phyloP scores from a whole-genome alignment of 108 stramenopile species.

The Conticribra weissflogii region DNA sequence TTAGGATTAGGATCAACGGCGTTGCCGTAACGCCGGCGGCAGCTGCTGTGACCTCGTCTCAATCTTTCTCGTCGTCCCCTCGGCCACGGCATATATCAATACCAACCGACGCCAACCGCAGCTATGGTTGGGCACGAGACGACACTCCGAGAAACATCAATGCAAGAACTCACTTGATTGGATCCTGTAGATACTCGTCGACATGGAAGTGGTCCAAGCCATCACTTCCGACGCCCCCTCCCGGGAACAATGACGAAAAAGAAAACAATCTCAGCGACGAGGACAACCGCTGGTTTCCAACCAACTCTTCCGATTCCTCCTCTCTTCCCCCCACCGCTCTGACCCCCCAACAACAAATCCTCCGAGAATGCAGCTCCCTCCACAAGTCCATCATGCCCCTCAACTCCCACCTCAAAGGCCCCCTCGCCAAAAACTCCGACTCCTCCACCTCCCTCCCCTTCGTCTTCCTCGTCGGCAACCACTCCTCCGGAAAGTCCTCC shows the following conservation, averaged over 20 bases:
- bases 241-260: neutral
- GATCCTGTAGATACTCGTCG: conserved; percentile 17
- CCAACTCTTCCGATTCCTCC: conserved; percentile 6
- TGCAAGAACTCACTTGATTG: neutral
- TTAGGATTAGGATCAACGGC: no score
- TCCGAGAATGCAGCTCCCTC: conserved; percentile 47
- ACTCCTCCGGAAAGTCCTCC: conserved; percentile 92
- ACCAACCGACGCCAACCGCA: neutral
- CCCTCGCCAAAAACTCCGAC: conserved; percentile 63
- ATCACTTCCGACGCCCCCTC: conserved; percentile 7
- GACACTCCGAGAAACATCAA: neutral
- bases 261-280: conserved; percentile 1
- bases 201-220: conserved; percentile 51
- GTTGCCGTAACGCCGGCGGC: no score
- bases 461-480: conserved; percentile 97
- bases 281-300: neutral
- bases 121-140: neutral
- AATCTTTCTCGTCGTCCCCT: no score
- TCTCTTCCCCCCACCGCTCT: conserved; percentile 12
- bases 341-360: conserved; percentile 38
- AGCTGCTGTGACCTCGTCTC: no score
- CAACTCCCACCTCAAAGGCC: conserved; percentile 57
- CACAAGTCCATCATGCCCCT: conserved; percentile 76
- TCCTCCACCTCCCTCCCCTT: conserved; percentile 88
- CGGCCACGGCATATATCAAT: no score